These are phyloP conservation scores for Aspergillus flavus DNA, from an alignment of 2,329 filamentous ascomycete species.

Conservation along the genomic window DNA sequence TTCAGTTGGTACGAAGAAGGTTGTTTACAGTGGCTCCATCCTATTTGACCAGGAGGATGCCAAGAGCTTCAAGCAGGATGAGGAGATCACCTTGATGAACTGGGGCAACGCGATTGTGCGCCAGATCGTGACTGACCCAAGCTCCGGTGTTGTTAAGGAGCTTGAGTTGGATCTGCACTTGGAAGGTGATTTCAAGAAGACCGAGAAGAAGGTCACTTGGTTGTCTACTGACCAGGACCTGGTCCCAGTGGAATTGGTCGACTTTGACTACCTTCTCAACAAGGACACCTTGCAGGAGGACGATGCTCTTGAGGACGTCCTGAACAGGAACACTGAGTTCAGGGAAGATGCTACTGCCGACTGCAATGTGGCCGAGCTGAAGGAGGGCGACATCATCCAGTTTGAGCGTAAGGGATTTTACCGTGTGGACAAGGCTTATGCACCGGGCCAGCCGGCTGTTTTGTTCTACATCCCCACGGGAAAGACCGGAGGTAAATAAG, in stretches of 20 bases:
- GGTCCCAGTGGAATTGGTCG: conserved; percentile 81
- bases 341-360: conserved; percentile 78
- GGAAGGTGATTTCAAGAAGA: conserved; percentile 90
- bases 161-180: conserved; percentile 87
- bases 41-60: conserved; percentile 87
- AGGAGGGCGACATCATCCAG: conserved; percentile 90
- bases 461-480: conserved; percentile 73
- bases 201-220: conserved; percentile 97
- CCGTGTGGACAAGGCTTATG: conserved; percentile 71
- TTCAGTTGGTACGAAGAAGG: conserved; percentile 81
- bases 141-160: conserved; percentile 61
- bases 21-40: conserved; percentile 73
- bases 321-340: conserved; percentile 75
- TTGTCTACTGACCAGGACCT: conserved; percentile 76
- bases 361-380: conserved; percentile 74
- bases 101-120: conserved; percentile 71
- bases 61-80: conserved; percentile 75
- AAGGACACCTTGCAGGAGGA: conserved; percentile 93
- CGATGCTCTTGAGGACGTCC: conserved; percentile 79
- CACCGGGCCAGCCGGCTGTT: conserved; percentile 62
- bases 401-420: conserved; percentile 93
- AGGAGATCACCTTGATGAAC: conserved; percentile 95
- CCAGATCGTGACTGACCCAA: conserved; percentile 51
- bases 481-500: conserved; percentile 46
- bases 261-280: conserved; percentile 92